Percentiles rank a stretch among this genome's conserved stretches.
Conservation (phyloP, 305 asterid genomes). For the Rubia balearica region DNA sequence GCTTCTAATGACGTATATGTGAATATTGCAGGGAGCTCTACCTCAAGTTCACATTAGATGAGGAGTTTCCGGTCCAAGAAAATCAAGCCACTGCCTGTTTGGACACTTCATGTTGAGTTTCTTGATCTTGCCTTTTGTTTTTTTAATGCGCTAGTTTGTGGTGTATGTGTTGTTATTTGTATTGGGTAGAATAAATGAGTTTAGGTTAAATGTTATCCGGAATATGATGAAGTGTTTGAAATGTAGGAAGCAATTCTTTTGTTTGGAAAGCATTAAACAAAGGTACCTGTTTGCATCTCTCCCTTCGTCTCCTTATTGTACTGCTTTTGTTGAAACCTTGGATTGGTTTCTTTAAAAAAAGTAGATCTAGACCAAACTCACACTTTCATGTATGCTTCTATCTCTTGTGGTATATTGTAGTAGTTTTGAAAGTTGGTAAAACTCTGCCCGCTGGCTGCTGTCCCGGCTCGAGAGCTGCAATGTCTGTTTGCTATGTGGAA, state of each 20-base stretch:
- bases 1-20: constrained; percentile 34
- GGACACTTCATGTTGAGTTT: constrained; percentile 67
- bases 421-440: too few relatives aligned
- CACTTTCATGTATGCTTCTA: too few relatives aligned
- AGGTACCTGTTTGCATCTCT: constrained; percentile 30
- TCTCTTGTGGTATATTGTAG: too few relatives aligned
- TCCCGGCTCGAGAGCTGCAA: too few relatives aligned
- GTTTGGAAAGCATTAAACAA: constrained; percentile 59
- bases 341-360: too few relatives aligned
- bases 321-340: too few relatives aligned
- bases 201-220: constrained; percentile 20
- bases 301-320: too few relatives aligned
- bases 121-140: background rate
- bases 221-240: constrained; percentile 60
- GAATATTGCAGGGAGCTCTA: constrained; percentile 49
- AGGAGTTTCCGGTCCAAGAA: constrained; percentile 80
- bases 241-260: constrained; percentile 73
- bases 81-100: constrained; percentile 67
- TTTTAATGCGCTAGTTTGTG: background rate
- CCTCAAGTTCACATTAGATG: constrained; percentile 24
- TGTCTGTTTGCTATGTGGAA: too few relatives aligned
- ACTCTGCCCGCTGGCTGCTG: too few relatives aligned
- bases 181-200: too few relatives aligned
- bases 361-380: too few relatives aligned
- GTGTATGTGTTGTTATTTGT: too few relatives aligned